Evolutionary conservation across 495 filamentous ascomycete species (phyloP), one percentile per base, ranked within the genome.

Genomic region (Penicillium egyptiacum): DNA sequence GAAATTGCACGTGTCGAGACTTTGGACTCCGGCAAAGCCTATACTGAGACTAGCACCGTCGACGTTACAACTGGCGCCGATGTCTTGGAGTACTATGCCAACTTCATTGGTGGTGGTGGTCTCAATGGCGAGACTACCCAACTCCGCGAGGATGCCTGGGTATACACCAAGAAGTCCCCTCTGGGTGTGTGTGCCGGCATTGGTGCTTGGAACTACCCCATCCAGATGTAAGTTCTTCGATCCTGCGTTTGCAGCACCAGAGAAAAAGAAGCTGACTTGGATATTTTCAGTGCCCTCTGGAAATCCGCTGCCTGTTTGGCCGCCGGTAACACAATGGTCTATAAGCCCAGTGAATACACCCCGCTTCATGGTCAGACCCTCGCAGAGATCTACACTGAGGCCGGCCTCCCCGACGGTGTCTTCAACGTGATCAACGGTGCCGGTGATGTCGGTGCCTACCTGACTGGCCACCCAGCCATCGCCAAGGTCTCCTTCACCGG

Each of bases 301-400:
- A 94, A 94, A 69, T 88, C 86, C 4, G 89, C 88, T 14, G 87
- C 89, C 5, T 91, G 88, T 55, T 79, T 94, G 16, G 88, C 88
- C 10, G 90, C 90, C 4, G 90, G 90, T 25, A 94, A 94, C 64
- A 88, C 86, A 59, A 91, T 94, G 87, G 81, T 94, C 50, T 92
- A 92, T 73, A 94, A 94, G 60, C 86, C 90, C 26, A 89, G 86
- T 63, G 90, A 94, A 77, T 84, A 84, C 68, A 92, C 89, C 23
- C 86, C 89, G 3, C 74, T 92, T 17, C 88, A 91, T 62, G 88
- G 75, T 33, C 79, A 85, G 41, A 81, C 79, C 31, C 80, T 90
- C 7, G 89, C 87, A 11, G 77, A 86, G 61, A 81, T 92, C 51
- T 90, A 86, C 67, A 79, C 74, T 35, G 82, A 87, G 65, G 89